Evolutionary conservation across 495 filamentous ascomycete species (phyloP), one percentile per base, ranked within the genome.

Genomic region (Aspergillus incahuasiensis): DNA sequence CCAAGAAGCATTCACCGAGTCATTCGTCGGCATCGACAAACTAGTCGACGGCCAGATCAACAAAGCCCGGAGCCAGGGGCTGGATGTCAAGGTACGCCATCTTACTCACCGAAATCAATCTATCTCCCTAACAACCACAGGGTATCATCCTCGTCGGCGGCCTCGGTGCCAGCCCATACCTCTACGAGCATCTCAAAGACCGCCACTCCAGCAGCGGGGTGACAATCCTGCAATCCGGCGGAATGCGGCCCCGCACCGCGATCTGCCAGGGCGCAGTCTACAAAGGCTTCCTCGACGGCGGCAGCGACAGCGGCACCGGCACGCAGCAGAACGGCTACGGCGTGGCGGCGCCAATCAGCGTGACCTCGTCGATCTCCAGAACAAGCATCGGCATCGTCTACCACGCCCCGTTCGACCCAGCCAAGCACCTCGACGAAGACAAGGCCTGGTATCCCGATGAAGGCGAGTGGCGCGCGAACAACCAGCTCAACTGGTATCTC

Each of bases 71-170:
- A 38, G 52, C 52, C 52, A 46, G 18, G 39, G 38, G 0, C 18
- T 45, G 13, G 20, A 22, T 12, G 52, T 54, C 16, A 54, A 54
- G 52, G 52, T 54, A 46, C 8, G 16, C 15, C 12, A 35, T n/a
- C 20, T 19, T 19, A 35, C 39, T 9, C 21, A 0, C 3, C 15
- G 19, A 0, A 42, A n/a, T 28, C 25, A 28, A 4, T 28, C n/a
- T 6, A 7, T 1, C 6, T 19, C 9, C 7, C 34, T 43, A 28
- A 52, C 21, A 22, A 7, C 3, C 20, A 18, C 5, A 54, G 52
- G 52, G 52, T 2, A 54, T 54, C 5, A 54, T 54, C 42, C 52
- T 54, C 28, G 52, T 54, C 28, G 52, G 52, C 22, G 52, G 52
- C 16, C 52, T 54, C 24, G 52, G 52, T 42, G 52, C 52, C 0